A percentile compares a stretch with the other conserved stretches of the same genome.
Evolutionary conservation across 2,329 filamentous ascomycete species (phyloP).

Genomic region (Lasiodiplodia sp.): DNA sequence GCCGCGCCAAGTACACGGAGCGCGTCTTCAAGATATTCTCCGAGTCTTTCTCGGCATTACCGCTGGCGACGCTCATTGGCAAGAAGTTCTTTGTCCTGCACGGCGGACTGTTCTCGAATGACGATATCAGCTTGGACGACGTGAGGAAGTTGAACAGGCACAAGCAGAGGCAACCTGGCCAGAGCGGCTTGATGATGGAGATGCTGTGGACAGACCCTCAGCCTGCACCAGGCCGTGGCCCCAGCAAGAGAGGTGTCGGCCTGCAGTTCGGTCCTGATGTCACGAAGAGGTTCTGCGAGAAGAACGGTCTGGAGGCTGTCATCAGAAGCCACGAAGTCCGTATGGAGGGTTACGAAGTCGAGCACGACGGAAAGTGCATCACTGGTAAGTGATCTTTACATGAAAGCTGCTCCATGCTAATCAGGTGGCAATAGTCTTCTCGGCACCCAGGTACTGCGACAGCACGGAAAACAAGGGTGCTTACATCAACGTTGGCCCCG

Average conservation of each 20-base stretch:
- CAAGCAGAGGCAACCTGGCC: conserved; percentile 89
- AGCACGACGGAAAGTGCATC: conserved; percentile 94
- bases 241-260: conserved; percentile 95
- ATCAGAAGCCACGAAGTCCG: conserved; percentile 97
- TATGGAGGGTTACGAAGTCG: conserved; percentile 99
- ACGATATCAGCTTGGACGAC: conserved; percentile 89
- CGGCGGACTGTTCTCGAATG: conserved; percentile 94
- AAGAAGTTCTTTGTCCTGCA: conserved; percentile 91
- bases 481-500: conserved; percentile 94
- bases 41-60: conserved; percentile 94
- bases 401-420: neutral
- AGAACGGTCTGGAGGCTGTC: conserved; percentile 91
- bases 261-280: conserved; percentile 97
- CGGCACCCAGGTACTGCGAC: conserved; percentile 96
- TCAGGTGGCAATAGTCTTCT: conserved; percentile 72
- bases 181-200: conserved; percentile 98
- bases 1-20: conserved; percentile 97
- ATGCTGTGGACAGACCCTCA: conserved; percentile 99
- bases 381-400: conserved; percentile 67
- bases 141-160: conserved; percentile 93
- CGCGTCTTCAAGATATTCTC: conserved; percentile 97
- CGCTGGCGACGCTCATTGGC: conserved; percentile 89
- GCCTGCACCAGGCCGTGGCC: conserved; percentile 81
- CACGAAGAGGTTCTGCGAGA: conserved; percentile 95
- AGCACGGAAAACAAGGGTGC: conserved; percentile 97